Percentiles rank a stretch among this genome's conserved stretches.
phyloP scores from a whole-genome alignment of 192 early-diverging fungal species.

The Coemansia sp. region DNA sequence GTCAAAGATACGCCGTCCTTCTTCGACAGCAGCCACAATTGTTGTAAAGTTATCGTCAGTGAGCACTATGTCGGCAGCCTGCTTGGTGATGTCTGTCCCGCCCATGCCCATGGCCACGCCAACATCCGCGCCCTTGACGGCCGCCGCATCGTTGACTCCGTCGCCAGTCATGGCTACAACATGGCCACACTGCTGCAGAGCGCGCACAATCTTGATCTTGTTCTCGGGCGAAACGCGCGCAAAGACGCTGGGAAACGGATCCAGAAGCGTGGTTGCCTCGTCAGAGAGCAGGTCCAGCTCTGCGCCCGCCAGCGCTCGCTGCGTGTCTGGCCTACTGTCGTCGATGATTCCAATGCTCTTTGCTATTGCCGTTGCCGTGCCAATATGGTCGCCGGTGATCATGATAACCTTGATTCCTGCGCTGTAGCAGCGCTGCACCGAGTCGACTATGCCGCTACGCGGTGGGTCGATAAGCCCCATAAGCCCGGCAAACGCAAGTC shows the following conservation, averaged over 20 bases:
- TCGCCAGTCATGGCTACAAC: slow-evolving; percentile 95
- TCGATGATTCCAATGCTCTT: slow-evolving; percentile 85
- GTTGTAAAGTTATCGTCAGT: slow-evolving; percentile 95
- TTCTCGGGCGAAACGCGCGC: slow-evolving; percentile 95
- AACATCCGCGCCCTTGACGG: slow-evolving; percentile 93
- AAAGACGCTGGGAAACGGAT: slow-evolving; percentile 94
- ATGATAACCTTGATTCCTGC: slow-evolving; percentile 96
- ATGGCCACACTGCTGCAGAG: slow-evolving; percentile 76
- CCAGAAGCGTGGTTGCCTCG: slow-evolving; percentile 74
- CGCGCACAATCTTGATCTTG: slow-evolving; percentile 93
- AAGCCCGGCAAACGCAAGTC: slow-evolving; percentile 85
- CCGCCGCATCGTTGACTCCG: slow-evolving; percentile 95
- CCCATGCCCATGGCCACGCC: slow-evolving; percentile 97
- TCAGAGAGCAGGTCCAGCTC: slow-evolving; percentile 92
- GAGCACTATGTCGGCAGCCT: slow-evolving; percentile 95
- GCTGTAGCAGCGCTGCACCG: slow-evolving; percentile 77
- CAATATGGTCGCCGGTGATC: slow-evolving; percentile 97
- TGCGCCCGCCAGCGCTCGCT: slow-evolving; percentile 81
- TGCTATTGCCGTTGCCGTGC: slow-evolving; percentile 92
- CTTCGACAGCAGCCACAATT: slow-evolving; percentile 90
- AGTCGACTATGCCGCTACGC: slow-evolving; percentile 76
- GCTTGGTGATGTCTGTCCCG: slow-evolving; percentile 97
- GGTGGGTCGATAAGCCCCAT: slow-evolving; percentile 95
- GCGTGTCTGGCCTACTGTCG: slow-evolving; percentile 52
- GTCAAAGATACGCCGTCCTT: slow-evolving; percentile 94